phyloP scores from a whole-genome alignment of 2,329 filamentous ascomycete species.

The Fusarium piperis region DNA sequence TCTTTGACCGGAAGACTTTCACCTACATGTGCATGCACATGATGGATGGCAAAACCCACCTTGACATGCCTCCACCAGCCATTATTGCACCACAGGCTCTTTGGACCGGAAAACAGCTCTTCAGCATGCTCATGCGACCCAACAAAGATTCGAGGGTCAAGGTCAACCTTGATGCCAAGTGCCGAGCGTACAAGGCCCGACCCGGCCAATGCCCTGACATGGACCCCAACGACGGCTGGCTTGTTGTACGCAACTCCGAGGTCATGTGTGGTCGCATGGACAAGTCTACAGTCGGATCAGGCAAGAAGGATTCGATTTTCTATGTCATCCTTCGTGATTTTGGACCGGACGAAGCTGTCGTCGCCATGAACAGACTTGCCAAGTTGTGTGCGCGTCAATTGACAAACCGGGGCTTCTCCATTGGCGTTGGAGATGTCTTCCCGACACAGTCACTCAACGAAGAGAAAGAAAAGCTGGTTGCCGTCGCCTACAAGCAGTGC shows the following conservation, averaged over 20 bases:
- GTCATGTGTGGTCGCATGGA: conserved; percentile 99
- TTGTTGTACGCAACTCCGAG: conserved; percentile 95
- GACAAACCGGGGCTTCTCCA: conserved; percentile 92
- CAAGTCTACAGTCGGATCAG: conserved; percentile 95
- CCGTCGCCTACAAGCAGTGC: conserved; percentile 80
- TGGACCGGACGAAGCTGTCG: conserved; percentile 86
- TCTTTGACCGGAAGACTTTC: conserved; percentile 90
- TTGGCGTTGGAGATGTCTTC: conserved; percentile 94
- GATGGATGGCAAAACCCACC: conserved; percentile 80
- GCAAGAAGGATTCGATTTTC: conserved; percentile 98
- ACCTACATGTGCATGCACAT: conserved; percentile 93
- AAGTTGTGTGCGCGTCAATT: conserved; percentile 90
- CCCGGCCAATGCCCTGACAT: conserved; percentile 71
- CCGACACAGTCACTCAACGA: conserved; percentile 76
- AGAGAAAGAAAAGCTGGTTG: conserved; percentile 80
- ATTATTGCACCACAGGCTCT: conserved; percentile 85
- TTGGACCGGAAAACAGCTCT: conserved; percentile 98
- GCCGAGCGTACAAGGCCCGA: conserved; percentile 78
- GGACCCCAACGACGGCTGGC: conserved; percentile 87
- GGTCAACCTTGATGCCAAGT: conserved; percentile 93
- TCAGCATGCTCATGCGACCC: conserved; percentile 89
- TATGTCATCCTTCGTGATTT: conserved; percentile 97
- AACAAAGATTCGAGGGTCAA: conserved; percentile 84
- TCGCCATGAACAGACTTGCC: conserved; percentile 92
- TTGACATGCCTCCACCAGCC: conserved; percentile 88